Evolutionary conservation across 805 yeast species (phyloP).

Genomic region (Yarrowia porcina): DNA sequence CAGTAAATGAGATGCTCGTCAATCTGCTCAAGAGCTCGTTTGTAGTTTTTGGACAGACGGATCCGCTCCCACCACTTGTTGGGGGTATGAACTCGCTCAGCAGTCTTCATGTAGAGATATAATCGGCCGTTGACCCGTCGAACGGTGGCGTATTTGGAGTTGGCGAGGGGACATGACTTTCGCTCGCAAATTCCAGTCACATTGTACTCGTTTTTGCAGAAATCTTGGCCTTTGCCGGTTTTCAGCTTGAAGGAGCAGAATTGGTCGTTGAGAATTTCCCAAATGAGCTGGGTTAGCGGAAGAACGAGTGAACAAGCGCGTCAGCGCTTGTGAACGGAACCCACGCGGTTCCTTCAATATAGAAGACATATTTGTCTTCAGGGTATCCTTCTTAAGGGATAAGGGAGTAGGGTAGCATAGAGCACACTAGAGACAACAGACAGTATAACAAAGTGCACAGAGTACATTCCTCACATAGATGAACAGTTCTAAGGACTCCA

Average conservation of each 20-base stretch:
- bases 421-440: no score
- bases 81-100: conserved; percentile 96
- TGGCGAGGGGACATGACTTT: conserved; percentile 94
- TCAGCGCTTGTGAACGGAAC: no score
- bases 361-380: no score
- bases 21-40: conserved; percentile 81
- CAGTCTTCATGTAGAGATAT: conserved; percentile 82
- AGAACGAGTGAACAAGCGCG: background rate
- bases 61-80: conserved; percentile 93
- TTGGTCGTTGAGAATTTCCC: conserved; percentile 95
- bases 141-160: conserved; percentile 42
- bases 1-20: conserved; percentile 86
- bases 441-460: no score
- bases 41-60: conserved; percentile 82
- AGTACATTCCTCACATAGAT: no score
- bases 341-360: no score
- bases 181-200: conserved; percentile 92
- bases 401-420: no score
- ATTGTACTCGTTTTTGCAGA: conserved; percentile 94
- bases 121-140: conserved; percentile 39
- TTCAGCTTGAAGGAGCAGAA: conserved; percentile 93
- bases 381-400: no score
- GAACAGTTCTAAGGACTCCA: no score
- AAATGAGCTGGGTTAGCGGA: conserved; percentile 57
- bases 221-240: conserved; percentile 83